Evolutionary conservation across 352 stramenopile genomes (phyloP).

Genomic region (Phytophthora cactorum): DNA sequence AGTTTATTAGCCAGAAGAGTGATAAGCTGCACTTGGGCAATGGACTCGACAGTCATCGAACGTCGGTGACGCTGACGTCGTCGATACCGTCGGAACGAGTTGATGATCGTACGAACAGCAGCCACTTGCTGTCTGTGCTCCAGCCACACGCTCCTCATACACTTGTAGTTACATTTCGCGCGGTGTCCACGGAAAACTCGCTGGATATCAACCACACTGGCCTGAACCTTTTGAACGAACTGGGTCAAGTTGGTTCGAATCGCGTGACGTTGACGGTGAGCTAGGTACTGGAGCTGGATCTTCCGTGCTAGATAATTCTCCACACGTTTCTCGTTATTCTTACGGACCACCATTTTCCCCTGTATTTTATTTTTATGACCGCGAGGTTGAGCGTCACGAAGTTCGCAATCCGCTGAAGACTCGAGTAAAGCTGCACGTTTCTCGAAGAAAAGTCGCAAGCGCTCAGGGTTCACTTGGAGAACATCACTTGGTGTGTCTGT

Average conservation of each 20-base stretch:
- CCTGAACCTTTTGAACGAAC: conserved; percentile 39
- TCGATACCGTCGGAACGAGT: conserved; percentile 52
- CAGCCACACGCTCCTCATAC: conserved; percentile 23
- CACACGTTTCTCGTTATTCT: conserved; percentile 42
- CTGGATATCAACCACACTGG: conserved; percentile 58
- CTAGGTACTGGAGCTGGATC: conserved; percentile 65
- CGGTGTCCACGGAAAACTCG: conserved; percentile 56
- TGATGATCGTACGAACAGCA: conserved; percentile 47
- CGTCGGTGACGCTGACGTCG: conserved; percentile 48
- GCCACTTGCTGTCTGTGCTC: conserved; percentile 31
- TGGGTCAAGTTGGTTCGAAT: conserved; percentile 42
- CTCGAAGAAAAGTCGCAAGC: conserved; percentile 43
- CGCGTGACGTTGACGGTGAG: conserved; percentile 40
- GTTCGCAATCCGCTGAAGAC: conserved; percentile 41
- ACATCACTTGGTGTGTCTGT: conserved; percentile 1
- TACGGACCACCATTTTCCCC: conserved; percentile 54
- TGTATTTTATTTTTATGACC: conserved; percentile 54
- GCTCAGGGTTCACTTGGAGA: conserved; percentile 40
- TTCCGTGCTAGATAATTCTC: conserved; percentile 52
- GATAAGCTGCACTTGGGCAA: conserved; percentile 60
- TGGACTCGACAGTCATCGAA: conserved; percentile 64
- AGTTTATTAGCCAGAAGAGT: conserved; percentile 48
- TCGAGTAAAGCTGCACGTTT: conserved; percentile 41
- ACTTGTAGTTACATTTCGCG: conserved; percentile 44
- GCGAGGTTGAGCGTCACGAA: conserved; percentile 25